These are phyloP conservation scores for Xylaria sp. DNA, from an alignment of 495 filamentous ascomycete genomes.

Conservation along the genomic window DNA sequence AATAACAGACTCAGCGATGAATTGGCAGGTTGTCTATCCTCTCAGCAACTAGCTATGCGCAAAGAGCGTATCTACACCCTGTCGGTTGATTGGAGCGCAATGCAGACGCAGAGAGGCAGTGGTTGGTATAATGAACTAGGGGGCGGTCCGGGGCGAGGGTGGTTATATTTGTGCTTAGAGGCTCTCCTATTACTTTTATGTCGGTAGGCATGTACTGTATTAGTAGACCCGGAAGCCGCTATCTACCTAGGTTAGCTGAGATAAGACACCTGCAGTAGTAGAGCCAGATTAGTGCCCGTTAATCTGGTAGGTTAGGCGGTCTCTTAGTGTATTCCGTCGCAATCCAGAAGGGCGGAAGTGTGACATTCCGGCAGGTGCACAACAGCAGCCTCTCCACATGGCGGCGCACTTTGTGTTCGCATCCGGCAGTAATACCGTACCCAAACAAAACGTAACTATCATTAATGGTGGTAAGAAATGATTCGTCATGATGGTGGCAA, in stretches of 20 bases:
- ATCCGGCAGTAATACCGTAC: background rate
- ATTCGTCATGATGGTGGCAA: background rate
- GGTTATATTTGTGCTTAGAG: slow-evolving; percentile 16
- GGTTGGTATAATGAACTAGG: slow-evolving; percentile 7
- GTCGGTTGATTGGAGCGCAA: slow-evolving; percentile 9
- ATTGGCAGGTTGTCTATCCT: background rate
- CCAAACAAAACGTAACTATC: background rate
- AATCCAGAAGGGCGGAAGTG: slow-evolving; percentile 22
- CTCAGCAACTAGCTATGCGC: background rate
- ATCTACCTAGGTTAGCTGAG: no score
- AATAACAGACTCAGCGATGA: background rate
- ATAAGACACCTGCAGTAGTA: background rate
- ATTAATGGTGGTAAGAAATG: slow-evolving; percentile 5
- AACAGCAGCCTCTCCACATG: slow-evolving; percentile 5
- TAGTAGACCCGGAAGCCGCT: no score
- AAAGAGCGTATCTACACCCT: background rate
- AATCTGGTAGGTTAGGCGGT: background rate
- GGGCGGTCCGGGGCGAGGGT: background rate
- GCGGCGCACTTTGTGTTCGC: slow-evolving; percentile 4
- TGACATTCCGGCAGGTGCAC: slow-evolving; percentile 24
- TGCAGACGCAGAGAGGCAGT: background rate
- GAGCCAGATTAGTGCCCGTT: slow-evolving; percentile 8
- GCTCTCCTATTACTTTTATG: background rate
- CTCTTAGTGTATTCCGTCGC: slow-evolving; percentile 3
- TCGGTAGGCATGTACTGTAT: no score